Percentiles rank a stretch among this genome's conserved stretches.
Evolutionary conservation across 768 basidiomycete species (phyloP).

Genomic region (Suillus lakei): DNA sequence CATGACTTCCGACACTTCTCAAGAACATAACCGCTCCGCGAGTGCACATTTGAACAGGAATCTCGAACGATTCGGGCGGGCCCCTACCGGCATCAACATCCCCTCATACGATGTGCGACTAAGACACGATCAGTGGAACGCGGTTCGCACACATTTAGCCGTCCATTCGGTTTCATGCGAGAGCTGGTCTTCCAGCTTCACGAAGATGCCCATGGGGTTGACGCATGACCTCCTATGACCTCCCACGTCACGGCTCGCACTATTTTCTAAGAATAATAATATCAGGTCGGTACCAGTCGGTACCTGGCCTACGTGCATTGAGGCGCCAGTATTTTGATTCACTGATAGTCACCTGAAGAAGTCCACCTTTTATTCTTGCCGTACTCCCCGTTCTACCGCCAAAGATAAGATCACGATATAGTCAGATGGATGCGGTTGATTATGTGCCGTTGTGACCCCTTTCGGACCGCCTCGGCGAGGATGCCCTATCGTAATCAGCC

Average conservation of each 20-base stretch:
- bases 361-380: not conserved
- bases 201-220: not conserved
- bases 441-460: not conserved
- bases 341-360: not conserved
- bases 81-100: not conserved
- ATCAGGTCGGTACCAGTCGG: not conserved
- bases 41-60: not conserved
- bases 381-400: not conserved
- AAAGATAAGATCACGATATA: not conserved
- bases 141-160: not conserved
- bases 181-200: slow-evolving; percentile 1
- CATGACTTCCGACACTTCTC: not conserved
- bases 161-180: not conserved
- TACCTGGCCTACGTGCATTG: not conserved
- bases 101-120: not conserved
- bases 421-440: not conserved
- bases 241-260: slow-evolving; percentile 1
- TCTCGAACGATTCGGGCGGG: too few relatives aligned
- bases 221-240: not conserved
- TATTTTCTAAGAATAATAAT: not conserved
- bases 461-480: not conserved
- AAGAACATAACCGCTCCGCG: not conserved
- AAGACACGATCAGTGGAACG: not conserved
- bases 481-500: slow-evolving; percentile 1
- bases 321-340: not conserved